Evolutionary conservation across 306 rosid genomes (phyloP), one percentile per base, ranked within the genome.

Genomic region (Rubus idaeus): DNA sequence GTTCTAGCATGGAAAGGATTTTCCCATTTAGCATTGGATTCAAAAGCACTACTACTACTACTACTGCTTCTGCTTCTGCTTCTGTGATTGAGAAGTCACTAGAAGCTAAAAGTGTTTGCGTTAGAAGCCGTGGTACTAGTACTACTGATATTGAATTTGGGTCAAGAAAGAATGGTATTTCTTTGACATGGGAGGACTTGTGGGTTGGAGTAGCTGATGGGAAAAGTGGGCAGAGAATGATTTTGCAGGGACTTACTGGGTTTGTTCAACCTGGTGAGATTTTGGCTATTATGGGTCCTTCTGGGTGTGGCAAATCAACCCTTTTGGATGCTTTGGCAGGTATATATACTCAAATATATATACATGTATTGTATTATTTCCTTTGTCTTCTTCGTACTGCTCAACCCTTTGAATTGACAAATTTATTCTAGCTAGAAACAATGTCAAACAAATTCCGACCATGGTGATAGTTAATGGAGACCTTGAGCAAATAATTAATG

Each of bases 281-380:
- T 16, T 71, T 91, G 74, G 95, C 97, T 18, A 83, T 91, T 20
- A 90, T 91, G 95, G 97, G 97, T 47, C 95, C 93, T 78, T 89
- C 95, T 52, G 95, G 97, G 14, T 83, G 58, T 67, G 95, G 95
- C 72, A 91, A 91, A 44, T 85, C 93, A 0, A 88, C 94, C 9
- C 93, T 92, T 69, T 85, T 91, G 76, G 94, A 91, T 78, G 76
- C 95, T n/a, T 76, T 91, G 80, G 91, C 90, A 71, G 95, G 94
- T 82, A 18, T 6, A 13, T 49, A 13, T 49, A 51, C 6, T 47
- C 13, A 9, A 45, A 7, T 9, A n/a, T n/a, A n/a, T n/a, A n/a
- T n/a, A n/a, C n/a, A n/a, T n/a, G n/a, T n/a, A n/a, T n/a, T n/a
- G n/a, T n/a, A 45, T 45, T 7, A 1, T 0, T 23, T 23, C 26